Evolutionary conservation across 1,284 basidiomycete genomes (phyloP).

Genomic region (Lignosus rhinocerotis): DNA sequence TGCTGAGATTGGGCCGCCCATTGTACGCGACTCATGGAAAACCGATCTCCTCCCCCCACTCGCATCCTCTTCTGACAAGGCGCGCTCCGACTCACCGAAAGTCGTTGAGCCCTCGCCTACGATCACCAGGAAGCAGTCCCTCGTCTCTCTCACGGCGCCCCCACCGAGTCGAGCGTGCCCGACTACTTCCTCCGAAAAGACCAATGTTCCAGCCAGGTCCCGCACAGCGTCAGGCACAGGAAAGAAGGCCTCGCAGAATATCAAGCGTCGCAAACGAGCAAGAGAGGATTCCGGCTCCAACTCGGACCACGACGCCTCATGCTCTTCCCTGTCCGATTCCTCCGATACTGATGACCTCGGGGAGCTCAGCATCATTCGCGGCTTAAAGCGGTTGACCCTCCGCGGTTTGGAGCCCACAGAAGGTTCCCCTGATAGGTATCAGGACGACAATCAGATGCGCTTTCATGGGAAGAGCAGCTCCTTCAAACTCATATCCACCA

Average conservation of each 20-base stretch:
- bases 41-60: constrained; percentile 28
- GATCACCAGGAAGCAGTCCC: constrained; percentile 9
- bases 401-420: constrained; percentile 38
- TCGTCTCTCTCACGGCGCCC: constrained; percentile 21
- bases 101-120: constrained; percentile 13
- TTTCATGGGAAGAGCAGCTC: constrained; percentile 66
- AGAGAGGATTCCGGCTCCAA: constrained; percentile 7
- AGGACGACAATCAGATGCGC: constrained; percentile 41
- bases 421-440: constrained; percentile 19
- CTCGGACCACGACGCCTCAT: constrained; percentile 20
- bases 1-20: constrained; percentile 65
- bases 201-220: background rate
- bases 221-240: constrained; percentile 7
- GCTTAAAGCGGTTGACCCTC: constrained; percentile 42
- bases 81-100: constrained; percentile 15
- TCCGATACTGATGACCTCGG: constrained; percentile 40
- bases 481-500: constrained; percentile 53
- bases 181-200: constrained; percentile 8
- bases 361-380: constrained; percentile 29
- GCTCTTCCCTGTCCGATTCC: constrained; percentile 29
- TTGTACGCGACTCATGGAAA: constrained; percentile 77
- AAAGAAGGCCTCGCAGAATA: constrained; percentile 3
- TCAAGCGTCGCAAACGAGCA: constrained; percentile 7
- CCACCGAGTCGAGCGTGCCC: constrained; percentile 15
- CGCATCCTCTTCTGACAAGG: constrained; percentile 20